These are phyloP conservation scores for Cryptococcus sp. DNA, from an alignment of 1,284 basidiomycete species.

Conservation along the genomic window DNA sequence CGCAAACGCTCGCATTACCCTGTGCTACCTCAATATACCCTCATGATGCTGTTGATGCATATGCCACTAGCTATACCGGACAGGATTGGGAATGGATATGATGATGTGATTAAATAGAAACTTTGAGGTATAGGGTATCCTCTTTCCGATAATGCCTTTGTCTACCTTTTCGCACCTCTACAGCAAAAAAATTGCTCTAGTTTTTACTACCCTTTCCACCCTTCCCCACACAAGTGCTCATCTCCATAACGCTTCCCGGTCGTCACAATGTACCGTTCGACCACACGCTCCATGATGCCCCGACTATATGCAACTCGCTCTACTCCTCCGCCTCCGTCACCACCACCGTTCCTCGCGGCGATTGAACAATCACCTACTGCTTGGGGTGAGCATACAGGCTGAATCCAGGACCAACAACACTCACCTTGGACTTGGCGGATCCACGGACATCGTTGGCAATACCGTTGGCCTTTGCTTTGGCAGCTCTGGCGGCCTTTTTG, in stretches of 20 bases:
- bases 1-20: no score
- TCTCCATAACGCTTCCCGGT: not conserved
- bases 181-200: no score
- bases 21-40: no score
- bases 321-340: constrained; percentile 30
- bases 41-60: no score
- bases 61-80: no score
- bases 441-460: constrained; percentile 32
- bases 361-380: constrained; percentile 40
- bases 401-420: constrained; percentile 1
- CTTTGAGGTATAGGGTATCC: no score
- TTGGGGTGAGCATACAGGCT: constrained; percentile 19
- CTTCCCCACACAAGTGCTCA: no score
- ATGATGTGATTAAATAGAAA: no score
- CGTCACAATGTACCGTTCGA: not conserved
- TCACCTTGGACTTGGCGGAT: constrained; percentile 34
- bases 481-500: constrained; percentile 46
- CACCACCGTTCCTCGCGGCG: constrained; percentile 30
- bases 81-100: no score
- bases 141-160: no score
- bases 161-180: no score
- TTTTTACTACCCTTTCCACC: no score
- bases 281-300: not conserved
- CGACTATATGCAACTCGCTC: not conserved
- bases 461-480: constrained; percentile 20